phyloP scores from a whole-genome alignment of 352 stramenopile species.

The Globisporangium okanoganense region DNA sequence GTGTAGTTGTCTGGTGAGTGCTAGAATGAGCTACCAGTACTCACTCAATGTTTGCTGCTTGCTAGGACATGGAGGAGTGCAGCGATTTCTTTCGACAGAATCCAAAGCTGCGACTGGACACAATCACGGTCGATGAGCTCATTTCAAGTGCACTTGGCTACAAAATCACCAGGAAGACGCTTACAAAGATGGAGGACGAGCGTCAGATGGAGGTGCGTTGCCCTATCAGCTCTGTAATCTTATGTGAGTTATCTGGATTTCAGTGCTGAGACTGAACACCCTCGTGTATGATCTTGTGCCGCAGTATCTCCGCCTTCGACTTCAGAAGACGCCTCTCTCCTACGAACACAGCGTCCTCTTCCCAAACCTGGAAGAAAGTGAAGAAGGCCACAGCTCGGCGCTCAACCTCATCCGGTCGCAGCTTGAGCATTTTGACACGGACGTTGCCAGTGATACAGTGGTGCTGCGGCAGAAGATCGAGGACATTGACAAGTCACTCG shows the following conservation, averaged over 20 bases:
- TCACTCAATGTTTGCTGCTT: neutral
- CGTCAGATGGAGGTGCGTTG: conserved; percentile 55
- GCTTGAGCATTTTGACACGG: conserved; percentile 52
- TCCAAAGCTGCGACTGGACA: conserved; percentile 42
- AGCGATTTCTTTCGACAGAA: conserved; percentile 71
- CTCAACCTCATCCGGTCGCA: conserved; percentile 60
- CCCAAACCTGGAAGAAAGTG: conserved; percentile 45
- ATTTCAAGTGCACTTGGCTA: conserved; percentile 41
- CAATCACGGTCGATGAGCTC: conserved; percentile 34
- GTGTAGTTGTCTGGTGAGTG: neutral
- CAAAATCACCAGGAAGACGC: conserved; percentile 61
- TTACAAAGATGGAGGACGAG: conserved; percentile 63
- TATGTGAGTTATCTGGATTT: neutral
- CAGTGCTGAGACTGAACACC: neutral
- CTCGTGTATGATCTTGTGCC: neutral
- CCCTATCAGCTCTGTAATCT: neutral
- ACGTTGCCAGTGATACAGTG: conserved; percentile 66
- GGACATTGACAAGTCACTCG: conserved; percentile 51
- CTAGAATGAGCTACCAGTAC: neutral
- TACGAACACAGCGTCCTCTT: conserved; percentile 71
- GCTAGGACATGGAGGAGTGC: conserved; percentile 67
- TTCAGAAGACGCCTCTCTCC: conserved; percentile 57
- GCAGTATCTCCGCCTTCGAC: conserved; percentile 69
- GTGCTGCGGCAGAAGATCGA: conserved; percentile 79
- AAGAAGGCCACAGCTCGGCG: conserved; percentile 28